A percentile compares a stretch with the other conserved stretches of the same genome.
phyloP scores from a whole-genome alignment of 345 rosid species.

The Populus simonii region DNA sequence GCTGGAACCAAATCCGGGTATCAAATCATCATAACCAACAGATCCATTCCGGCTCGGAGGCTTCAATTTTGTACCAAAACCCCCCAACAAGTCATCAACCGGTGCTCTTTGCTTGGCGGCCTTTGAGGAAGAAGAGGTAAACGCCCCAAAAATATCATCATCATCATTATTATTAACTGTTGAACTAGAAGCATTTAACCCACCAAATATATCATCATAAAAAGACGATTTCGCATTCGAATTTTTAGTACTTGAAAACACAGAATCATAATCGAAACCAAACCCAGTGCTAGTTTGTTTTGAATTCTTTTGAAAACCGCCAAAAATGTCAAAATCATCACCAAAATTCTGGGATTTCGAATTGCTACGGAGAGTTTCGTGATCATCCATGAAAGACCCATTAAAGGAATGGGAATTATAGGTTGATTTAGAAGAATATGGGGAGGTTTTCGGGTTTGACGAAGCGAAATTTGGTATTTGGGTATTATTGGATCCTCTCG shows the following conservation, averaged over 20 bases:
- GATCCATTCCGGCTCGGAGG: conserved; percentile 25
- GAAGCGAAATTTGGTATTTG: conserved; percentile 28
- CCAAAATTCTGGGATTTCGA: conserved; percentile 25
- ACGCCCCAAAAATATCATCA: conserved; percentile 47
- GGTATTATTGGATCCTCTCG: conserved; percentile 39
- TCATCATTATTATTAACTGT: not conserved
- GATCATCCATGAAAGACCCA: conserved; percentile 31
- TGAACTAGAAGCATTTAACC: conserved; percentile 32
- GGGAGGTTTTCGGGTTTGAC: conserved; percentile 17
- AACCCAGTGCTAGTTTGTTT: conserved; percentile 27
- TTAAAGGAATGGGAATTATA: conserved; percentile 30
- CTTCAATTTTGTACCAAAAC: conserved; percentile 34
- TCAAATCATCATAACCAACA: conserved; percentile 58
- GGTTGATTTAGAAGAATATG: conserved; percentile 26
- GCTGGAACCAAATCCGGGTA: conserved; percentile 71
- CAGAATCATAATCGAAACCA: conserved; percentile 46
- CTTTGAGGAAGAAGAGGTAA: conserved; percentile 22
- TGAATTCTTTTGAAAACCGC: conserved; percentile 35
- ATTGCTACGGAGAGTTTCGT: conserved; percentile 24
- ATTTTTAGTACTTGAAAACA: conserved; percentile 37
- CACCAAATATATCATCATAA: conserved; percentile 59
- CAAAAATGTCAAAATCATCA: conserved; percentile 51
- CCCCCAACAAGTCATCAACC: conserved; percentile 60
- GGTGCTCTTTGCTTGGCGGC: conserved; percentile 34
- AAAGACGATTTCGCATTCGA: conserved; percentile 32